A percentile compares a stretch with the other conserved stretches of the same genome.
Evolutionary conservation across 139 green algal genomes (phyloP).

Genomic region (Chlorella sp.): DNA sequence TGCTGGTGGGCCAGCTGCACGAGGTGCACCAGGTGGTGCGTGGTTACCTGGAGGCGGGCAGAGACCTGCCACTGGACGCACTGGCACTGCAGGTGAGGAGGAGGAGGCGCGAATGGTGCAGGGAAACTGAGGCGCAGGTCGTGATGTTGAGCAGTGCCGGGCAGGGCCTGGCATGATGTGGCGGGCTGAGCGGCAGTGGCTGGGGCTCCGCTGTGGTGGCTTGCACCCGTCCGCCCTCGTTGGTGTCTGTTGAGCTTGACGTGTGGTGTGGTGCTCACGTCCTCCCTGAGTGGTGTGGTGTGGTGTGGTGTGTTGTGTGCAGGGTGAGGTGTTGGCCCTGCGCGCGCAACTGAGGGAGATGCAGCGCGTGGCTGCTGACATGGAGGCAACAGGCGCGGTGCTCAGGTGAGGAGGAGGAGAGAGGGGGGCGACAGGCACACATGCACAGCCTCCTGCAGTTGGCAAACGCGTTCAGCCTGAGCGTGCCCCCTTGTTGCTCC

Average conservation of each 20-base stretch:
- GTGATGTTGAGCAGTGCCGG: no score
- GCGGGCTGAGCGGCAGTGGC: no score
- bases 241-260: no score
- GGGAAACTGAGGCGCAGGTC: no score
- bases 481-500: no score
- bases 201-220: no score
- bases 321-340: slow-evolving; percentile 31
- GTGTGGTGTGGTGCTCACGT: no score
- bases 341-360: slow-evolving; percentile 14
- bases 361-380: slow-evolving; percentile 15
- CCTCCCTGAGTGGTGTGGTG: background rate
- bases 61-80: slow-evolving; percentile 9
- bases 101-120: no score
- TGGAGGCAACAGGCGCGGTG: slow-evolving; percentile 14
- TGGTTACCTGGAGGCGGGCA: slow-evolving; percentile 16
- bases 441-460: no score
- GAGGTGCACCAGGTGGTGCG: slow-evolving; percentile 18
- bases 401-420: slow-evolving; percentile 9
- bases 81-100: slow-evolving; percentile 28
- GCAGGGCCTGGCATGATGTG: no score
- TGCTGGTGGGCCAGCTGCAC: slow-evolving; percentile 4
- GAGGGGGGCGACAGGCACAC: background rate
- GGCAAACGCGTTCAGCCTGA: no score
- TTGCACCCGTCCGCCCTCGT: no score
- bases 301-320: background rate